Base-by-base conservation (phyloP, 345 rosid species). In the Syzygium jambos region DNA sequence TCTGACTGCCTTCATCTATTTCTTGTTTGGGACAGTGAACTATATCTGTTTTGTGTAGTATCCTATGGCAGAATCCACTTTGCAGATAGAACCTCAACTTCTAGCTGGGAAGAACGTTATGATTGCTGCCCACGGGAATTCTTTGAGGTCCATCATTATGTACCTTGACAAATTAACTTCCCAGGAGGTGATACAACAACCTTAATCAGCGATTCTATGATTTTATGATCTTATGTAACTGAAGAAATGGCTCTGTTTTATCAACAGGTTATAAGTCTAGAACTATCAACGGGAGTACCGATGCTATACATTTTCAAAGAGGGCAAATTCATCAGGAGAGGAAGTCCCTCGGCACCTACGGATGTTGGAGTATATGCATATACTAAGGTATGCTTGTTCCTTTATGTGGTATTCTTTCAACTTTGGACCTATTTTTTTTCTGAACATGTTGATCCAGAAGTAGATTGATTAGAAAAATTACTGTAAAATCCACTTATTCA, bases 101-200 rank as follows among this genome's bases (percentile, higher is more conserved):
- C 89, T 90, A 51, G 90, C 93, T 56, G 99, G 99, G 87, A 96
- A 95, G 92, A 93, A 98, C 84, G 93, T 94, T 57, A 91, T 98
- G 98, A 94, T 98, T 91, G 98, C 99, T 78, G 99, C 99, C 88
- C 99, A 98, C 54, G 99, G 99, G 86, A 96, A 98, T 90, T 98
- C 99, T 6, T 87, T 98, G 88, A 92, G 99, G 89, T 96, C 99
- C 88, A 95, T 98, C 87, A 98, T 98, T 52, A 98, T 98, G 99
- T 95, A 95, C 91, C 99, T 98, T 51, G 99, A 98, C 93, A 92
- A 93, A 87, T 92, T 98, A 93, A 96, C 99, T 87, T 95, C 99
- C 88, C 96, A 95, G 87, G 99, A 98, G 98, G 99, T 97, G 78
- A 91, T 85, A 61, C 4, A n/a, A 87, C 78, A 3, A 15, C 56